Conservation (phyloP, 768 basidiomycete genomes). For the Lactifluus piperatus region DNA sequence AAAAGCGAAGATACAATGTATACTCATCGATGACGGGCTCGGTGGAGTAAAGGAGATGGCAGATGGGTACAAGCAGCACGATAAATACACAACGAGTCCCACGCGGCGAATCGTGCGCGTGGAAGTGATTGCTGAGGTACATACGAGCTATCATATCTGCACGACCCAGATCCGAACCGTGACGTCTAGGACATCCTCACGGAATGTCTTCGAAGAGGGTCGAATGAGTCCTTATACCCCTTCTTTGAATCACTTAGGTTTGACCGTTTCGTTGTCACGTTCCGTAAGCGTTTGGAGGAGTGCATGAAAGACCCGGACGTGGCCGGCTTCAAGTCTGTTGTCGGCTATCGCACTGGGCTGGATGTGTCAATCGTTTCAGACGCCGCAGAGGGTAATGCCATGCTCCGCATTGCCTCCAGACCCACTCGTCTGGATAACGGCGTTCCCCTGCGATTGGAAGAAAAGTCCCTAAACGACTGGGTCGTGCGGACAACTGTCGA, state of each 20-base stretch:
- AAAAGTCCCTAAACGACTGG: slow-evolving; percentile 59
- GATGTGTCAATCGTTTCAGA: slow-evolving; percentile 34
- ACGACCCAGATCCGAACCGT: not conserved
- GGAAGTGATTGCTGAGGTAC: slow-evolving; percentile 65
- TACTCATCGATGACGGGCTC: slow-evolving; percentile 70
- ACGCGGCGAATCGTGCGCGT: slow-evolving; percentile 60
- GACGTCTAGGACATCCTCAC: not conserved
- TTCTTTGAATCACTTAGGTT: too few species aligned
- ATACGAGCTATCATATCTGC: not conserved
- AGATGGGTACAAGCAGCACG: slow-evolving; percentile 53
- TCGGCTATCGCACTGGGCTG: slow-evolving; percentile 72
- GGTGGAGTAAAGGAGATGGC: slow-evolving; percentile 38
- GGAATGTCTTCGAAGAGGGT: not conserved
- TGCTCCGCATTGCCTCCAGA: not conserved
- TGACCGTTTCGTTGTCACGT: not conserved
- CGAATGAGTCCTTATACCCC: not conserved
- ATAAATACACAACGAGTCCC: slow-evolving; percentile 42
- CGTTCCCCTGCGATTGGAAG: slow-evolving; percentile 41
- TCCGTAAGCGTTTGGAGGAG: not conserved
- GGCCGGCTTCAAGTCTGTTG: slow-evolving; percentile 66
- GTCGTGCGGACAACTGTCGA: slow-evolving; percentile 48
- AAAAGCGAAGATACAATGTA: slow-evolving; percentile 50
- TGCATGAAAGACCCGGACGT: slow-evolving; percentile 39
- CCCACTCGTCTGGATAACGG: slow-evolving; percentile 25
- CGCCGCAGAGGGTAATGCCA: not conserved